phyloP scores from a whole-genome alignment of 176 grass and related monocot species.

The Pontederia paniculata region DNA sequence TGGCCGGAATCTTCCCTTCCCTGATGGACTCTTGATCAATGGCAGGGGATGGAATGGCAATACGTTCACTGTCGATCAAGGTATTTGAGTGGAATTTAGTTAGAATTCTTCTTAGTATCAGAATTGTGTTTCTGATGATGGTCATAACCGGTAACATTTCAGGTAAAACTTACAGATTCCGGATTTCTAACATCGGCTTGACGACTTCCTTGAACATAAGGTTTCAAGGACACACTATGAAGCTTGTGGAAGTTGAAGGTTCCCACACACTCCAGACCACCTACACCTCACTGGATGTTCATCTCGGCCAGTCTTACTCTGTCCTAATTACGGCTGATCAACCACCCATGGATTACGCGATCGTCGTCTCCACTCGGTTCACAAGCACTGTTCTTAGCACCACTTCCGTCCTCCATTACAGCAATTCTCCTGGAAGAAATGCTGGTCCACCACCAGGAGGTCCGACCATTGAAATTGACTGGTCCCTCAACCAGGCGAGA shows the following conservation, averaged over 20 bases:
- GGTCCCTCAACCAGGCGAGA: constrained; percentile 84
- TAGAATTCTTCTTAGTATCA: no score
- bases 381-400: constrained; percentile 51
- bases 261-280: constrained; percentile 79
- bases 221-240: constrained; percentile 77
- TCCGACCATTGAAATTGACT: constrained; percentile 62
- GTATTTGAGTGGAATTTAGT: background rate
- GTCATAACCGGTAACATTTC: background rate
- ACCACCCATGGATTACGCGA: constrained; percentile 56
- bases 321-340: constrained; percentile 77
- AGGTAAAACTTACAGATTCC: constrained; percentile 93
- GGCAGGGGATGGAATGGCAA: background rate
- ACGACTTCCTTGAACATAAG: constrained; percentile 80
- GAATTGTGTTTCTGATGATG: no score
- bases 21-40: constrained; percentile 8
- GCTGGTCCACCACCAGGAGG: constrained; percentile 31
- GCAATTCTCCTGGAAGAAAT: constrained; percentile 40
- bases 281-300: constrained; percentile 65
- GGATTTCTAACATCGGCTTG: constrained; percentile 80
- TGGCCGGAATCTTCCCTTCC: constrained; percentile 3
- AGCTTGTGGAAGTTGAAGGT: constrained; percentile 88
- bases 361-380: constrained; percentile 69
- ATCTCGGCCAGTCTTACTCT: constrained; percentile 89
- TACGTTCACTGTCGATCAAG: constrained; percentile 7
- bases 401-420: constrained; percentile 63